Conservation (phyloP, 1,284 basidiomycete species). For the Apiotrichum laibachii region DNA sequence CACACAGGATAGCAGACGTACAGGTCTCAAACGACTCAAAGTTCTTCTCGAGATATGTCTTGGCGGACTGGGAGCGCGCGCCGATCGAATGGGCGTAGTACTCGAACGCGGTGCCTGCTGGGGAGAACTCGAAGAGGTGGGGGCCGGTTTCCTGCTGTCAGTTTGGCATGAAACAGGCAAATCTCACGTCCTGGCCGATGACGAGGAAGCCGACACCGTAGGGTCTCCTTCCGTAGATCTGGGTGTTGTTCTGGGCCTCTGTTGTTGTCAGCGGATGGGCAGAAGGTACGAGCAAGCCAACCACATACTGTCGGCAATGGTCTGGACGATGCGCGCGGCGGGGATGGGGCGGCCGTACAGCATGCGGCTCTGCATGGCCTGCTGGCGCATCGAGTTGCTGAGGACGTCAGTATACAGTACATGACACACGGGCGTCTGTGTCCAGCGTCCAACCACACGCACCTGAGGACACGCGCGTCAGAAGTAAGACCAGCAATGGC, state of each 20-base stretch:
- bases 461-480: slow-evolving; percentile 96
- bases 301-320: slow-evolving; percentile 84
- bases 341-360: slow-evolving; percentile 92
- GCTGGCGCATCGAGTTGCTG: slow-evolving; percentile 99
- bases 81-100: slow-evolving; percentile 99
- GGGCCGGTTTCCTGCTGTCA: slow-evolving; percentile 70
- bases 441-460: slow-evolving; percentile 23
- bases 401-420: background rate
- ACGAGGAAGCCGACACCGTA: slow-evolving; percentile 99
- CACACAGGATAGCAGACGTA: slow-evolving; percentile 54
- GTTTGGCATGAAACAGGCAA: background rate
- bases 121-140: slow-evolving; percentile 97
- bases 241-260: slow-evolving; percentile 99
- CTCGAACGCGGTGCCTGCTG: slow-evolving; percentile 95
- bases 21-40: slow-evolving; percentile 81
- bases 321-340: slow-evolving; percentile 84
- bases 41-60: slow-evolving; percentile 96
- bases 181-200: slow-evolving; percentile 76
- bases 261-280: slow-evolving; percentile 17
- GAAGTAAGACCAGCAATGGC: slow-evolving; percentile 97
- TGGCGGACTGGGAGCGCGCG: slow-evolving; percentile 93
- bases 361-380: slow-evolving; percentile 94
- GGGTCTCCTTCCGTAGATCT: slow-evolving; percentile 94
- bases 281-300: too few relatives aligned
- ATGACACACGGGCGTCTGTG: too few relatives aligned